Evolutionary conservation across 164 flowering plant species (phyloP), one percentile per base, ranked within the genome.

Genomic region (Vitis rupestris): DNA sequence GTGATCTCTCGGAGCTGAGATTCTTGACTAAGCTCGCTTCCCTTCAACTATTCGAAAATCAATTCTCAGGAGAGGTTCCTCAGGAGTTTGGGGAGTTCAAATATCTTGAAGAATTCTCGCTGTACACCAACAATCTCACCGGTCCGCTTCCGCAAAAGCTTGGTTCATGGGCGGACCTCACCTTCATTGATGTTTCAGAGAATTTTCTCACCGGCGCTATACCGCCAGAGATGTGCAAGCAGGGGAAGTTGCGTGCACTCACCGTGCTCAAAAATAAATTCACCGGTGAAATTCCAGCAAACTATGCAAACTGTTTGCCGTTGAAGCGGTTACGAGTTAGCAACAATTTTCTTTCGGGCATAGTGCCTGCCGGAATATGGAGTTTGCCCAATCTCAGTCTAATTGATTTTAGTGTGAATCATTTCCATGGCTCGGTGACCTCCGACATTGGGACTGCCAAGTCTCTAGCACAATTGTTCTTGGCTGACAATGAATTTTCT

Each of bases 341-440:
- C 55, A 73, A 78, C 31, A 87, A 87, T 57, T 76, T 81, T 6
- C 83, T 87, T 16, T 82, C 87, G 0, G 91, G 88, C 23, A 2
- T 8, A 9, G 79, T 87, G 29, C 91, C 88, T 31, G 72, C 70
- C 4, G 87, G 86, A 12, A 74, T 87, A 11, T 85, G 88, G 88
- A 53, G 83, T 12, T 63, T 87, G 82, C 87, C 91, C 0, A 75
- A 78, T 30, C 49, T 82, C 1, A 12, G 0, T 4, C 57, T 82
- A 1, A 71, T 87, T 31, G 88, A 87, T 73, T 71, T 85, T 12
- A 30, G 72, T 9, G 58, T 56, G 65, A 83, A 83, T 68, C 74
- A 50, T 9, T 74, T 83, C 61, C 78, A 83, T 66, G 86, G 84
- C 49, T 70, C 69, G 0, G 49, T 83, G 54, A 13, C 74, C 9